Evolutionary conservation across 2,329 filamentous ascomycete genomes (phyloP).

Genomic region (Hymenotorrendiella dingleyae): DNA sequence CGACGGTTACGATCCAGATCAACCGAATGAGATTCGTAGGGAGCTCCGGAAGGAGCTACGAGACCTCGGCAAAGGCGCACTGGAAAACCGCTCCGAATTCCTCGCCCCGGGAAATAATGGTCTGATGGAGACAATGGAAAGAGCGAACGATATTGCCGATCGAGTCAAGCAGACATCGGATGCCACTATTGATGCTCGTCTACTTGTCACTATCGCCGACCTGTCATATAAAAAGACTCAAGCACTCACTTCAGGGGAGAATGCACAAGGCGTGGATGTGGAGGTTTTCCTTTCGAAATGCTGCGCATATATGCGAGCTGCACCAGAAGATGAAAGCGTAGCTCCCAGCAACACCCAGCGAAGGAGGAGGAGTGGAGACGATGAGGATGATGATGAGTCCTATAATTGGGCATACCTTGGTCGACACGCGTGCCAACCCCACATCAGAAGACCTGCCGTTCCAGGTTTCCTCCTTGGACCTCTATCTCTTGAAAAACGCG

Average conservation of each 20-base stretch:
- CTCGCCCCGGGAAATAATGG: constrained; percentile 59
- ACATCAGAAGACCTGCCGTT: constrained; percentile 67
- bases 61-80: constrained; percentile 52
- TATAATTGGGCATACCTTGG: constrained; percentile 86
- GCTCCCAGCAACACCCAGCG: constrained; percentile 38
- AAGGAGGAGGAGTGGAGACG: constrained; percentile 45
- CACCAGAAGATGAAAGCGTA: constrained; percentile 47
- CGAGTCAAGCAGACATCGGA: constrained; percentile 83
- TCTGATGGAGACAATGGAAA: constrained; percentile 58
- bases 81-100: constrained; percentile 67
- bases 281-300: constrained; percentile 91
- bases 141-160: constrained; percentile 58
- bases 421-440: constrained; percentile 66
- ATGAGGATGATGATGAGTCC: constrained; percentile 68
- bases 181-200: constrained; percentile 82
- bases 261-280: constrained; percentile 71
- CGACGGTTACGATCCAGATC: constrained; percentile 71
- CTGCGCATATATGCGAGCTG: constrained; percentile 74
- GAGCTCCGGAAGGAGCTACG: constrained; percentile 64
- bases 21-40: constrained; percentile 68
- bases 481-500: constrained; percentile 80
- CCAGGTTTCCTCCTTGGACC: constrained; percentile 84
- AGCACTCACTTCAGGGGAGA: constrained; percentile 66
- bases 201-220: constrained; percentile 76
- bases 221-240: constrained; percentile 72